These are phyloP conservation scores for Aspergillus sclerotialis DNA, from an alignment of 2,329 filamentous ascomycete genomes.

Conservation along the genomic window DNA sequence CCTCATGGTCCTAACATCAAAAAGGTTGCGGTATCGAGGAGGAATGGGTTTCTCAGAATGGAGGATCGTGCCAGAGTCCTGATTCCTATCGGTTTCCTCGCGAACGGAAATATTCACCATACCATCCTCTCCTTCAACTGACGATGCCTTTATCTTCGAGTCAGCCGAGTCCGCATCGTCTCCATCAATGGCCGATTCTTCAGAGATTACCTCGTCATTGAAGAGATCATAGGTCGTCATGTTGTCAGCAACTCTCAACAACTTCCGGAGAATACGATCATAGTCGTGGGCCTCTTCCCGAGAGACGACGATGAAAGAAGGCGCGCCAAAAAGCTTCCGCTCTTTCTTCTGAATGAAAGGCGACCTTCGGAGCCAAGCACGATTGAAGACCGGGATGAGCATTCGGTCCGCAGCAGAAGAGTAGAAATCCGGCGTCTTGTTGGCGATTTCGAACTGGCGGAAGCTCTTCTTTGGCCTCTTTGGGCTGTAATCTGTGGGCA, in stretches of 20 bases:
- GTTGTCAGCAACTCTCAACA: conserved; percentile 67
- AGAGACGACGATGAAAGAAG: conserved; percentile 64
- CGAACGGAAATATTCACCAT: conserved; percentile 87
- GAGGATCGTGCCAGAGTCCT: conserved; percentile 9
- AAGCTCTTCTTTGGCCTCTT: conserved; percentile 42
- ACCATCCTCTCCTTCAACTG: conserved; percentile 81
- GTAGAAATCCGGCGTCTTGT: conserved; percentile 33
- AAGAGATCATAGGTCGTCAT: conserved; percentile 67
- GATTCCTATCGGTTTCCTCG: conserved; percentile 45
- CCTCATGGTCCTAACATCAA: conserved; percentile 64
- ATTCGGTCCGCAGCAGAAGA: conserved; percentile 40
- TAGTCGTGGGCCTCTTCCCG: conserved; percentile 63
- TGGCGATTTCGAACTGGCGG: conserved; percentile 22
- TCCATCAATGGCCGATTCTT: conserved; percentile 59
- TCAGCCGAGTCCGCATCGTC: conserved; percentile 60
- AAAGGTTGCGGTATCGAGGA: conserved; percentile 61
- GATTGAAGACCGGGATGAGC: conserved; percentile 44
- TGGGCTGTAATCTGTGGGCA: conserved; percentile 69
- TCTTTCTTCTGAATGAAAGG: conserved; percentile 18
- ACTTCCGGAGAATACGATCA: conserved; percentile 70
- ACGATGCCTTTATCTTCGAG: conserved; percentile 65
- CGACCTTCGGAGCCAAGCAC: conserved; percentile 19
- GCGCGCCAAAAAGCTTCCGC: conserved; percentile 34
- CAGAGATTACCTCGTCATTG: conserved; percentile 42
- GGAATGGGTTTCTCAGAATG: conserved; percentile 42